Conservation (phyloP, 1,284 basidiomycete genomes). For the Ganoderma meredithae region DNA sequence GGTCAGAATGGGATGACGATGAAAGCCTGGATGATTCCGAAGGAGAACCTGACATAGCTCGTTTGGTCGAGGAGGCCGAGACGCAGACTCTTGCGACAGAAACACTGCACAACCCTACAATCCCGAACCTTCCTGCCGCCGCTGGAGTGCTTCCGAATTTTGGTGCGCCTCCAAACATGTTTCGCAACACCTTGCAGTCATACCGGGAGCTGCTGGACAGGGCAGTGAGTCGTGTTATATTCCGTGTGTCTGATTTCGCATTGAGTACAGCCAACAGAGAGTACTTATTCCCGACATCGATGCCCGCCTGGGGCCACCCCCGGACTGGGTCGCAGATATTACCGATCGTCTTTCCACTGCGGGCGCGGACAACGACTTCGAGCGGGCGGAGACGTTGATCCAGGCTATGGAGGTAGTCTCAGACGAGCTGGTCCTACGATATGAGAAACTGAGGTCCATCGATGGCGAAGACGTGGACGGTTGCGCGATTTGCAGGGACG, state of each 20-base stretch:
- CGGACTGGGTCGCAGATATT: slow-evolving; percentile 13
- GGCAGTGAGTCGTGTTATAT: slow-evolving; percentile 18
- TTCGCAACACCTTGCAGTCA: not conserved
- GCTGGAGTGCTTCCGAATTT: not conserved
- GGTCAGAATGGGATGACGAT: slow-evolving; percentile 27
- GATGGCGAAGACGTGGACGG: slow-evolving; percentile 36
- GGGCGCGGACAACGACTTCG: slow-evolving; percentile 29
- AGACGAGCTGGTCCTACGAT: slow-evolving; percentile 36
- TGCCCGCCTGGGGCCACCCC: slow-evolving; percentile 15
- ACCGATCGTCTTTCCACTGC: slow-evolving; percentile 4
- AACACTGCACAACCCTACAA: not conserved
- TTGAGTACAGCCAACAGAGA: slow-evolving; percentile 11
- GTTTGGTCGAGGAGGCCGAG: slow-evolving; percentile 7
- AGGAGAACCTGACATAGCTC: slow-evolving; percentile 14
- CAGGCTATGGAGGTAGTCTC: slow-evolving; percentile 36
- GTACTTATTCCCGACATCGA: slow-evolving; percentile 16
- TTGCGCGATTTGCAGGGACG: slow-evolving; percentile 42
- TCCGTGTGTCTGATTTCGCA: not conserved
- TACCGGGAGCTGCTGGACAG: slow-evolving; percentile 22
- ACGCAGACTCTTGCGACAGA: not conserved
- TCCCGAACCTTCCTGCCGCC: not conserved
- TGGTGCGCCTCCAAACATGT: not conserved
- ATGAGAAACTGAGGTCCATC: slow-evolving; percentile 38
- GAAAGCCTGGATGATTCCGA: slow-evolving; percentile 17
- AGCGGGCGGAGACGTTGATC: slow-evolving; percentile 39